Evolutionary conservation across 805 yeast species (phyloP), one percentile per base, ranked within the genome.

Genomic region (Candida sanyiensis): DNA sequence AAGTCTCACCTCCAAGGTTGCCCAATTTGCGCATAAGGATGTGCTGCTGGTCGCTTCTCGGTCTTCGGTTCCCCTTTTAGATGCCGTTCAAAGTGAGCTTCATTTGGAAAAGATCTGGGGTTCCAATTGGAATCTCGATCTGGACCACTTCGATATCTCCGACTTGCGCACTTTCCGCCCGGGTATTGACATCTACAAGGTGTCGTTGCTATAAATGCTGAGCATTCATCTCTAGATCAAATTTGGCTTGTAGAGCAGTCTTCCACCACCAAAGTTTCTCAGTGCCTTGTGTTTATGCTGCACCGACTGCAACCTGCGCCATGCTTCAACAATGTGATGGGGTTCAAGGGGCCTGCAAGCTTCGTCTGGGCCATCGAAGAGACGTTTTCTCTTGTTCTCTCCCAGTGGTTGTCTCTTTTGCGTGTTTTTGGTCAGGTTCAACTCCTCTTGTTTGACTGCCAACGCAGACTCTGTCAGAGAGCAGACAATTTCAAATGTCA

Each of bases 401-500:
- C 41, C 59, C 47, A 57, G 67, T 24, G 56, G 54, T 31, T 42
- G 45, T 17, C 46, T 46, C 6, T 34, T 35, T 7, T 48, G 47
- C 13, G 50, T 44, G n/a, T 28, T 38, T 36, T 62, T 60, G 28
- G 59, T 62, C 33, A 77, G 55, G 33, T 63, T 61, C 42, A 80
- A 81, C 54, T 85, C 88, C 19, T 75, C 70, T 38, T 72, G 74
- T 50, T 89, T 88, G 24, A 93, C 80, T 42, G 72, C 75, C 58
- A 90, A 69, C 1, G 97, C 97, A 51, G 81, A 84, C 61, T 90
- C 97, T 0, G 98, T 93, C 37, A 93, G 63, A 7, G 90, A 80
- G 54, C 97, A 94, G 3, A 93, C 98, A 59, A 90, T 88, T 59
- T 93, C 98, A 66, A 93, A 93, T 1, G 98, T 93, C 39, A 93